Evolutionary conservation across 371 early-diverging fungal genomes (phyloP).

Genomic region (Circinella umbellata): DNA sequence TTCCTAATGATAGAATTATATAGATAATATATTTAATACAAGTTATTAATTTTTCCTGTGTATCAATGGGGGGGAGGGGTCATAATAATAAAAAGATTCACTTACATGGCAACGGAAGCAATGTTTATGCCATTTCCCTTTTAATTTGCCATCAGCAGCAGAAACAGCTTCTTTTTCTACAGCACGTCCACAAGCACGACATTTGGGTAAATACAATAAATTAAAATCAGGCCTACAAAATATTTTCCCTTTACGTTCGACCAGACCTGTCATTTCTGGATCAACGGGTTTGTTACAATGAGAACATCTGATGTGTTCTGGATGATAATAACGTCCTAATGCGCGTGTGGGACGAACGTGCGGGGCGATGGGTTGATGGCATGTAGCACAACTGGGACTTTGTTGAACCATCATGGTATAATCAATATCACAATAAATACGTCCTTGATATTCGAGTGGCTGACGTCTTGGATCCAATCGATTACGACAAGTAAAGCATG

Average conservation of each 20-base stretch:
- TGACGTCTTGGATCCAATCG: slow-evolving; percentile 20
- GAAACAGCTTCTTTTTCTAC: slow-evolving; percentile 73
- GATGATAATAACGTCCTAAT: slow-evolving; percentile 60
- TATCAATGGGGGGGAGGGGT: not conserved
- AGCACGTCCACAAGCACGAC: slow-evolving; percentile 64
- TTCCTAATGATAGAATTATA: slow-evolving; percentile 15
- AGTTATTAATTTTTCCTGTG: too few species aligned
- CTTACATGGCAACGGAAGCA: slow-evolving; percentile 46
- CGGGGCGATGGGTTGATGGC: slow-evolving; percentile 43
- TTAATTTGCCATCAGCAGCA: slow-evolving; percentile 71
- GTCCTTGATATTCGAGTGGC: slow-evolving; percentile 48
- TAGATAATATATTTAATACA: not conserved
- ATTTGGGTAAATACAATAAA: slow-evolving; percentile 60
- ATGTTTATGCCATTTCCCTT: slow-evolving; percentile 71
- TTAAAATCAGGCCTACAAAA: slow-evolving; percentile 77
- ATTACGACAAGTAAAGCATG: slow-evolving; percentile 25
- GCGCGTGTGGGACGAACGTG: slow-evolving; percentile 57
- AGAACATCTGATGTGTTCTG: slow-evolving; percentile 60
- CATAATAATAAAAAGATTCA: not conserved
- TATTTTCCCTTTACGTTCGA: slow-evolving; percentile 62
- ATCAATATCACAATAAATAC: slow-evolving; percentile 64
- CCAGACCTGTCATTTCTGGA: slow-evolving; percentile 69
- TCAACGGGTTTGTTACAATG: slow-evolving; percentile 66
- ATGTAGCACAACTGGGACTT: slow-evolving; percentile 38
- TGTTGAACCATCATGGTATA: slow-evolving; percentile 39